phyloP scores from a whole-genome alignment of 768 basidiomycete genomes.

The Podaxis sp. region DNA sequence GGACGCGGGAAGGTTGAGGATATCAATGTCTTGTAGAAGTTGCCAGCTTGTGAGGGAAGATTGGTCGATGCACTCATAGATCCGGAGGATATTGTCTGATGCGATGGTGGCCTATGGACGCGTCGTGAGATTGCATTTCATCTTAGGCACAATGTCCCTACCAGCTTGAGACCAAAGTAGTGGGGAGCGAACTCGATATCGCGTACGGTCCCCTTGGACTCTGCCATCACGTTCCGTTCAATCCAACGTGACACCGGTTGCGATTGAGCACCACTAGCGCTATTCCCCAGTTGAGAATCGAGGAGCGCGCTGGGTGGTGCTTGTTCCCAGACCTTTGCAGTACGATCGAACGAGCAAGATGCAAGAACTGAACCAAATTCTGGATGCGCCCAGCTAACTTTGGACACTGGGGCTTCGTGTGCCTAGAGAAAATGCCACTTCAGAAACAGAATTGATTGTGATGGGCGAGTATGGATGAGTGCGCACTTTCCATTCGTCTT shows the following conservation, averaged over 20 bases:
- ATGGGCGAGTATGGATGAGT: not conserved
- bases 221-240: constrained; percentile 71
- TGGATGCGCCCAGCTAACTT: constrained; percentile 88
- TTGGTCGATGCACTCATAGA: constrained; percentile 89
- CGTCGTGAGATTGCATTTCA: not conserved
- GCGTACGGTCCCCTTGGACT: constrained; percentile 84
- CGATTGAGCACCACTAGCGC: not conserved
- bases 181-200: constrained; percentile 86
- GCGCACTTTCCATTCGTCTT: constrained; percentile 89
- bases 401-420: constrained; percentile 89
- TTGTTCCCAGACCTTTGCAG: constrained; percentile 92
- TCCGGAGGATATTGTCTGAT: constrained; percentile 81
- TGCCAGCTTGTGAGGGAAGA: constrained; percentile 74
- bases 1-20: constrained; percentile 48
- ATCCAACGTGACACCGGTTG: constrained; percentile 57
- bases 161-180: constrained; percentile 86
- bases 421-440: constrained; percentile 47
- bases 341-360: constrained; percentile 86
- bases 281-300: constrained; percentile 6
- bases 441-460: not conserved
- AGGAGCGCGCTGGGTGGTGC: constrained; percentile 26
- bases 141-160: constrained; percentile 31
- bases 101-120: constrained; percentile 80
- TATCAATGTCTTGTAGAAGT: constrained; percentile 74
- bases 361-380: constrained; percentile 88